Percentiles rank a stretch among this genome's conserved stretches.
Conservation (phyloP, 495 filamentous ascomycete genomes). For the Neurospora sp. region DNA sequence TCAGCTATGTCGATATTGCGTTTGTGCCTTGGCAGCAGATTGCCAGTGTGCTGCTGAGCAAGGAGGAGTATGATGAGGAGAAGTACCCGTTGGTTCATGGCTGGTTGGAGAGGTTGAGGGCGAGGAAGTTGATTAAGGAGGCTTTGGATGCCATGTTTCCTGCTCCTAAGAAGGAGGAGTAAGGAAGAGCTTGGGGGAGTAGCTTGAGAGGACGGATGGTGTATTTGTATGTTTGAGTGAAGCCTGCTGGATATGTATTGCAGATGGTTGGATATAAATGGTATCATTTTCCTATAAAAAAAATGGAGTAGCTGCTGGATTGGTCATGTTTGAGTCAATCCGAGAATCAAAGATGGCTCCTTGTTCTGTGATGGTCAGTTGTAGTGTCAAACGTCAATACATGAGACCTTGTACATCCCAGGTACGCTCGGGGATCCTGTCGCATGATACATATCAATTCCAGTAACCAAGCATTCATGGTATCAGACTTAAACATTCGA, state of each 20-base stretch:
- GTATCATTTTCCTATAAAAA: neutral
- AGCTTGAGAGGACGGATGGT: neutral
- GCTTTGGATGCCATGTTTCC: slow-evolving; percentile 20
- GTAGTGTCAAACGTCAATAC: neutral
- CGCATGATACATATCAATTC: neutral
- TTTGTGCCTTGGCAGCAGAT: slow-evolving; percentile 47
- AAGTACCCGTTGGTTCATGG: slow-evolving; percentile 25
- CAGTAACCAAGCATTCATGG: neutral
- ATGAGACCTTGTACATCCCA: neutral
- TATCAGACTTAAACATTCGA: neutral
- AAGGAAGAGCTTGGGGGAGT: slow-evolving; percentile 19
- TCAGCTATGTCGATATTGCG: slow-evolving; percentile 47
- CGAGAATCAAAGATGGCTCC: neutral
- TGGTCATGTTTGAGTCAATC: neutral
- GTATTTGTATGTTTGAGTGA: neutral
- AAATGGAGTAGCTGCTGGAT: neutral
- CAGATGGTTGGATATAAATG: neutral
- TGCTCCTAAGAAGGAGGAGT: slow-evolving; percentile 46
- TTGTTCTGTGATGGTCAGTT: neutral
- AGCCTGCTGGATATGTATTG: neutral
- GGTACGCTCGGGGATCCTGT: neutral
- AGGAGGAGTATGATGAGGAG: slow-evolving; percentile 7
- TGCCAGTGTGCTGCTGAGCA: slow-evolving; percentile 4
- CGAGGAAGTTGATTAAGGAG: slow-evolving; percentile 31
- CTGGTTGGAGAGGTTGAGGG: slow-evolving; percentile 25